phyloP scores from a whole-genome alignment of 2,329 filamentous ascomycete species.

The Ascochyta viciae-villosae region DNA sequence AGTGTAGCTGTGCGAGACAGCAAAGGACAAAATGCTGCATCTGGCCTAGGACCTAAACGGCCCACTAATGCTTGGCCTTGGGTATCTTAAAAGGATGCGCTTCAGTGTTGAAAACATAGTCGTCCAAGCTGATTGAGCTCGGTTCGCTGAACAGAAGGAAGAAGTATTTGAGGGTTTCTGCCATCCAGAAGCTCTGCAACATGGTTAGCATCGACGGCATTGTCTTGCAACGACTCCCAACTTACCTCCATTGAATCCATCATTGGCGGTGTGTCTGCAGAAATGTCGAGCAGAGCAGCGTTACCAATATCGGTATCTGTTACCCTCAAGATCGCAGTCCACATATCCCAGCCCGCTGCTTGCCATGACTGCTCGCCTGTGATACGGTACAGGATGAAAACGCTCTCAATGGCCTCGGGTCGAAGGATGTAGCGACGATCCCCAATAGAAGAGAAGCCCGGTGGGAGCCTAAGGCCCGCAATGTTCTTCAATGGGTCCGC shows the following conservation, averaged over 20 bases:
- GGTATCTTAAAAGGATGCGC: slow-evolving; percentile 55
- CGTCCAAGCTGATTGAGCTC: slow-evolving; percentile 53
- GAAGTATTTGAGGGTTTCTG: slow-evolving; percentile 60
- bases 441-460: slow-evolving; percentile 53
- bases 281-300: slow-evolving; percentile 54
- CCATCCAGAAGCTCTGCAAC: slow-evolving; percentile 56
- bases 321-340: slow-evolving; percentile 52
- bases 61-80: slow-evolving; percentile 15
- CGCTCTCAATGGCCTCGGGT: slow-evolving; percentile 67
- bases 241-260: slow-evolving; percentile 56
- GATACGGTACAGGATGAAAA: slow-evolving; percentile 67
- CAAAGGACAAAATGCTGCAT: neutral
- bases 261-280: slow-evolving; percentile 46
- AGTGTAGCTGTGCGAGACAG: neutral
- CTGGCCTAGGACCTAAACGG: too few species aligned
- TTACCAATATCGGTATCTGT: slow-evolving; percentile 56
- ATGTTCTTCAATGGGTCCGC: slow-evolving; percentile 46
- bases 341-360: slow-evolving; percentile 60
- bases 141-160: slow-evolving; percentile 56
- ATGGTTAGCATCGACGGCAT: slow-evolving; percentile 14
- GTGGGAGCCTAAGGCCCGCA: slow-evolving; percentile 50
- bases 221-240: neutral
- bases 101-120: slow-evolving; percentile 57
- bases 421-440: slow-evolving; percentile 58
- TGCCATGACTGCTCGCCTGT: slow-evolving; percentile 60